phyloP scores from a whole-genome alignment of 306 rosid genomes.

The Castanopsis chinensis region DNA sequence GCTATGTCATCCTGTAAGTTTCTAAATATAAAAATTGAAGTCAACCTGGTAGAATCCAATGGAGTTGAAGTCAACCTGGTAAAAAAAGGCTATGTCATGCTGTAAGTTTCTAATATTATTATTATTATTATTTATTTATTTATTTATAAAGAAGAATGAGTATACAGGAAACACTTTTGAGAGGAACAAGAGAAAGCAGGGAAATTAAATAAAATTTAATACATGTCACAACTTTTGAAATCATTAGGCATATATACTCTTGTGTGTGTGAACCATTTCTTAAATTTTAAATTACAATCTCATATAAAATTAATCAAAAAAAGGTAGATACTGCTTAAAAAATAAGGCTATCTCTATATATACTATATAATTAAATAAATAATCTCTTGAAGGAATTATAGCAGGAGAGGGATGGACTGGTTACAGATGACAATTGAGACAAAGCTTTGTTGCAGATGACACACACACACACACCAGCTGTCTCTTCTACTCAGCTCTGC shows the following conservation, averaged over 20 bases:
- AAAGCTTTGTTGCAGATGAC: slow-evolving; percentile 98
- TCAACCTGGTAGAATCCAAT: slow-evolving; percentile 96
- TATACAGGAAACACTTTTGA: not conserved
- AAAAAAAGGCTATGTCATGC: too few relatives aligned
- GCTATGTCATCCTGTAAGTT: not conserved
- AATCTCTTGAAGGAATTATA: not conserved
- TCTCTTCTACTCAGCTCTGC: too few relatives aligned
- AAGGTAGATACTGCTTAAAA: not conserved
- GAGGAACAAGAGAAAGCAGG: too few relatives aligned
- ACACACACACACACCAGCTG: too few relatives aligned
- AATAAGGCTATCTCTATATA: not conserved
- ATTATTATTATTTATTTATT: too few relatives aligned
- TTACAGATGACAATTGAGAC: slow-evolving; percentile 90
- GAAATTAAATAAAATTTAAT: not conserved
- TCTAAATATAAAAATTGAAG: not conserved
- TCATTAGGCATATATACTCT: not conserved
- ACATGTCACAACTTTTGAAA: not conserved
- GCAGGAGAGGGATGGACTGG: not conserved
- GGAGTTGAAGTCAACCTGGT: slow-evolving; percentile 73
- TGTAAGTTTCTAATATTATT: too few relatives aligned
- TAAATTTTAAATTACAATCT: not conserved
- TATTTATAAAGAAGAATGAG: not conserved
- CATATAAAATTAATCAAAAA: not conserved
- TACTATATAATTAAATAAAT: not conserved
- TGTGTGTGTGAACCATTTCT: not conserved